Base-by-base conservation (phyloP, 2,329 filamentous ascomycete genomes). In the Penicillium freii region DNA sequence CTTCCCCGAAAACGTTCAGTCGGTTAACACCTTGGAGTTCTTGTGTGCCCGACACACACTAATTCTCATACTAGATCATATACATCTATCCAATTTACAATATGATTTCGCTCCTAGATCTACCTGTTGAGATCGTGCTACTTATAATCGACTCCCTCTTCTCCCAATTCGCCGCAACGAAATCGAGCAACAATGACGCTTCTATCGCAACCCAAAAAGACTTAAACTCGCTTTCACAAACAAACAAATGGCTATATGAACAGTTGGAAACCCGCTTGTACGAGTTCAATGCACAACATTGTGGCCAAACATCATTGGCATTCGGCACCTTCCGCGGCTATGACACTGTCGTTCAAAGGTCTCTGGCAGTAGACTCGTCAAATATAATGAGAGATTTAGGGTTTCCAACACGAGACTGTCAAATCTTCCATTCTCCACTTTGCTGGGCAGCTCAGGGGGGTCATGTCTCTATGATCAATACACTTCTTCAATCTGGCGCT, bases 381-480 rank as follows among this genome's bases (percentile, higher is more conserved):
- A 13, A 34, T 2, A 48, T n/a, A 25, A 25, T 4, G 2, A 15
- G 19, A n/a, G 19, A 34, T n/a, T 10, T 48, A 13, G 11, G 13
- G 2, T 36, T 48, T 36, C 19, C 31, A 23, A 34, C 45, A 23
- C 15, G 21, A 17, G 5, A n/a, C 31, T 48, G 29, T 36, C 3
- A 17, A 25, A 17, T 36, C 17, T 19, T 23, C 8, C 50, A 53
- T 33, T 33, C 23, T n/a, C 50, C 50, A 21, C 31, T 53, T 27
- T 53, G 40, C 31, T 53, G 50, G 50, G 50, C 50, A 36, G 50
- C 25, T 11, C 40, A 45, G 10, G 40, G 50, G n/a, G 50, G 50
- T 13, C 31, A 46, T 7, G 2, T 34, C 17, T 43, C 40, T n/a
- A 45, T 53, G 31, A 19, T 31, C 10, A 17, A 38, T 8, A 29